Conservation (phyloP, 2,329 filamentous ascomycete species). For the Cercospora zeae-maydis region DNA sequence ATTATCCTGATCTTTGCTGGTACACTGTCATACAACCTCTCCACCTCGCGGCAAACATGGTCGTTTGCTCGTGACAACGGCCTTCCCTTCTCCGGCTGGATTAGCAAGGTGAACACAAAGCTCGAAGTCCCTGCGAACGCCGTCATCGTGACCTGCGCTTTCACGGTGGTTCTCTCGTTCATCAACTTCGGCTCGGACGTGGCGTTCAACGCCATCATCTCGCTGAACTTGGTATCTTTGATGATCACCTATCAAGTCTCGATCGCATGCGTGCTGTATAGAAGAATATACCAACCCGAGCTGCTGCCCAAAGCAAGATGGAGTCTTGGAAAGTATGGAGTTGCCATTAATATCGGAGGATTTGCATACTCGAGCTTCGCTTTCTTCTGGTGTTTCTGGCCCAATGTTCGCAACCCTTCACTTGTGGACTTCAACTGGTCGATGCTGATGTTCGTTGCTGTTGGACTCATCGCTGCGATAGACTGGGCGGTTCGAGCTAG, state of each 20-base stretch:
- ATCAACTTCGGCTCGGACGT: slow-evolving; percentile 30
- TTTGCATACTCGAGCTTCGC: slow-evolving; percentile 37
- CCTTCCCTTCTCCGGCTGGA: slow-evolving; percentile 25
- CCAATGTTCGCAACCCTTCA: slow-evolving; percentile 18
- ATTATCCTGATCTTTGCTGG: slow-evolving; percentile 27
- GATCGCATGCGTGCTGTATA: slow-evolving; percentile 42
- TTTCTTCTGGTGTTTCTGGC: slow-evolving; percentile 45
- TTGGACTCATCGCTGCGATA: slow-evolving; percentile 19
- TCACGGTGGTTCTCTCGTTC: slow-evolving; percentile 28
- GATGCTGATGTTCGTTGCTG: slow-evolving; percentile 24
- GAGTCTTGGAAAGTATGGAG: slow-evolving; percentile 40
- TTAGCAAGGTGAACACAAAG: slow-evolving; percentile 18
- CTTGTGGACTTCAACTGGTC: slow-evolving; percentile 20
- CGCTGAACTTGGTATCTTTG: slow-evolving; percentile 39
- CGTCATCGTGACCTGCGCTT: slow-evolving; percentile 24
- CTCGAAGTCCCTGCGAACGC: slow-evolving; percentile 28
- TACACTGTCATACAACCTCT: slow-evolving; percentile 20
- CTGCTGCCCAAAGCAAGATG: slow-evolving; percentile 39
- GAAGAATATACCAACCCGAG: slow-evolving; percentile 38
- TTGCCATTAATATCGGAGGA: slow-evolving; percentile 39
- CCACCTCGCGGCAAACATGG: slow-evolving; percentile 33
- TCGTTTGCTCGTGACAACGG: slow-evolving; percentile 41
- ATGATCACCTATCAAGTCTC: slow-evolving; percentile 43
- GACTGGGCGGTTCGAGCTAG: slow-evolving; percentile 22
- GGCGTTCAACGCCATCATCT: slow-evolving; percentile 40